phyloP scores from a whole-genome alignment of 495 filamentous ascomycete genomes.

The Neurospora tetrasperma region DNA sequence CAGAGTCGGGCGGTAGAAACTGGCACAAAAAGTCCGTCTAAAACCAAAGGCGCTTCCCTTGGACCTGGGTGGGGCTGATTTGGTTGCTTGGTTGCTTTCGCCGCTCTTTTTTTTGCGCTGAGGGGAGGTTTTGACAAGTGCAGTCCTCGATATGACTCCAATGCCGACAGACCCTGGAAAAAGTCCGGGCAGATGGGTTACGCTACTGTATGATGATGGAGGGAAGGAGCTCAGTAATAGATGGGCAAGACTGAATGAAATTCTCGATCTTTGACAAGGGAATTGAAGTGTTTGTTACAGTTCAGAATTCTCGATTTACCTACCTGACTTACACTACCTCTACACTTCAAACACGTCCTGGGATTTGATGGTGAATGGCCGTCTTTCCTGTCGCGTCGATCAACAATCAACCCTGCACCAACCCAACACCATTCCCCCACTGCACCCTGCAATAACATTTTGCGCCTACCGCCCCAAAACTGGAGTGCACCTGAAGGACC shows the following conservation, averaged over 20 bases:
- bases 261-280: background rate
- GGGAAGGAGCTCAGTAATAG: background rate
- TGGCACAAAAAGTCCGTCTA: conserved; percentile 4
- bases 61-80: background rate
- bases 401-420: background rate
- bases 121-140: background rate
- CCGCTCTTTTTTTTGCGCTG: background rate
- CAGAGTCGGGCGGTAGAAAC: conserved; percentile 7
- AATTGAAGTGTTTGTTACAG: background rate
- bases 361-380: background rate
- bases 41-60: background rate
- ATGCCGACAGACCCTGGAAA: background rate
- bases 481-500: background rate
- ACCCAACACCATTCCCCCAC: background rate
- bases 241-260: background rate
- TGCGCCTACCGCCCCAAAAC: background rate
- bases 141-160: background rate
- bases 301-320: background rate
- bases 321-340: background rate
- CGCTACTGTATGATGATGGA: background rate
- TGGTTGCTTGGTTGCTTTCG: background rate
- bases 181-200: background rate
- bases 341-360: background rate
- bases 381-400: background rate
- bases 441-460: background rate